A percentile compares a stretch with the other conserved stretches of the same genome.
phyloP scores from a whole-genome alignment of 2,329 filamentous ascomycete genomes.

The Pestalotiopsis sp. region DNA sequence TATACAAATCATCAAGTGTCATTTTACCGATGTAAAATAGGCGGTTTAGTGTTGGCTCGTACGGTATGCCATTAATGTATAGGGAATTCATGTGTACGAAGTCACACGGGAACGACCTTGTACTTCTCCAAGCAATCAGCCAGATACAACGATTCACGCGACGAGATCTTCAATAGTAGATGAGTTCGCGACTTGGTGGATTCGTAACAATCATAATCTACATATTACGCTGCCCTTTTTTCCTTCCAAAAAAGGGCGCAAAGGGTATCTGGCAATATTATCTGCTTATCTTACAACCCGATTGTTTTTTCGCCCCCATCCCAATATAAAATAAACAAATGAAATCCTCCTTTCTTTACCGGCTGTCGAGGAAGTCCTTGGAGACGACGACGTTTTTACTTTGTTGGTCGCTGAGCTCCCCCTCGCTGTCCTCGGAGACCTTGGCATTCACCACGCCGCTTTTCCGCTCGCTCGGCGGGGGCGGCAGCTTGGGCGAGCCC shows the following conservation, averaged over 20 bases:
- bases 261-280: not conserved
- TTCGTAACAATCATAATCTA: not conserved
- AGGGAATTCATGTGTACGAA: too few species aligned
- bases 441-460: not conserved
- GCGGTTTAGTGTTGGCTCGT: too few species aligned
- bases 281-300: not conserved
- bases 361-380: not conserved
- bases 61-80: too few species aligned
- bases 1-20: too few species aligned
- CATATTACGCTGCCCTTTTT: not conserved
- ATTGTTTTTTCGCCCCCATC: not conserved
- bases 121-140: too few species aligned
- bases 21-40: too few species aligned
- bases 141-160: too few species aligned
- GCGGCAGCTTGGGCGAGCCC: not conserved
- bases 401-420: slow-evolving; percentile 4
- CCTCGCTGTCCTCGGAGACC: slow-evolving; percentile 15
- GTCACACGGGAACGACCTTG: too few species aligned
- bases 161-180: not conserved
- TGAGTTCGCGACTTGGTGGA: not conserved
- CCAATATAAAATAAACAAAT: too few species aligned
- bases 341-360: not conserved
- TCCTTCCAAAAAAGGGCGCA: not conserved
- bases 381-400: not conserved
- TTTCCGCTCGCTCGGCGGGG: not conserved